Evolutionary conservation across 495 filamentous ascomycete species (phyloP).

Genomic region (Talaromyces wortmannii): DNA sequence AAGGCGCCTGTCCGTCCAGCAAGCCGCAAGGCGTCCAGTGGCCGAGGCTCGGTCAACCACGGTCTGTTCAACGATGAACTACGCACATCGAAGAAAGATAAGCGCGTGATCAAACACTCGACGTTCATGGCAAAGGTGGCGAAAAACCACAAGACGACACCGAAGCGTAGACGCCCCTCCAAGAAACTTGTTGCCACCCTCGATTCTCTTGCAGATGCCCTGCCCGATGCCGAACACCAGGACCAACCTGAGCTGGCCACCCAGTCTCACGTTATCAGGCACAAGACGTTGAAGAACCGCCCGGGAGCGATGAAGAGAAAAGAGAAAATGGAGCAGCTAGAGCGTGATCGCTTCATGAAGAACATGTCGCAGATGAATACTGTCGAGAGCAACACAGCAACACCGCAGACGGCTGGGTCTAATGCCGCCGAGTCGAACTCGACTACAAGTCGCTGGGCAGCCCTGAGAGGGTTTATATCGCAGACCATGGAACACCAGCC

Average conservation of each 20-base stretch:
- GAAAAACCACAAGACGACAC: slow-evolving; percentile 45
- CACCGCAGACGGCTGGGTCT: slow-evolving; percentile 10
- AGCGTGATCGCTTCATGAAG: slow-evolving; percentile 74
- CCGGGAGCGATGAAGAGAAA: slow-evolving; percentile 80
- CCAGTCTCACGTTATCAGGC: slow-evolving; percentile 48
- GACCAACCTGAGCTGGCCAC: slow-evolving; percentile 23
- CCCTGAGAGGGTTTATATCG: slow-evolving; percentile 60
- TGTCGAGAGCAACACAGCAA: slow-evolving; percentile 10
- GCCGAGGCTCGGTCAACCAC: slow-evolving; percentile 18
- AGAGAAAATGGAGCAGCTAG: slow-evolving; percentile 66
- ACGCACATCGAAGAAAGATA: slow-evolving; percentile 66
- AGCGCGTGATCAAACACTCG: slow-evolving; percentile 68
- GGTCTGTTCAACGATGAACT: slow-evolving; percentile 38
- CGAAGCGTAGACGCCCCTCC: slow-evolving; percentile 57
- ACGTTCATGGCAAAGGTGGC: slow-evolving; percentile 67
- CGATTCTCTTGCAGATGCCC: slow-evolving; percentile 67
- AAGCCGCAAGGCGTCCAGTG: slow-evolving; percentile 17
- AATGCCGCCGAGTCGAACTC: slow-evolving; percentile 18
- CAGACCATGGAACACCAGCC: slow-evolving; percentile 70
- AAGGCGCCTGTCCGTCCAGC: slow-evolving; percentile 24
- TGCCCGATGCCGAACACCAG: slow-evolving; percentile 49
- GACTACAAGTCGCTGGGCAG: slow-evolving; percentile 58
- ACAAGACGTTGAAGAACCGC: slow-evolving; percentile 61
- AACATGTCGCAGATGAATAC: slow-evolving; percentile 63
- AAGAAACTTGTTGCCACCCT: slow-evolving; percentile 76